Percentiles rank a stretch among this genome's conserved stretches.
phyloP scores from a whole-genome alignment of 1,284 basidiomycete species.

The Vanrija sp. region DNA sequence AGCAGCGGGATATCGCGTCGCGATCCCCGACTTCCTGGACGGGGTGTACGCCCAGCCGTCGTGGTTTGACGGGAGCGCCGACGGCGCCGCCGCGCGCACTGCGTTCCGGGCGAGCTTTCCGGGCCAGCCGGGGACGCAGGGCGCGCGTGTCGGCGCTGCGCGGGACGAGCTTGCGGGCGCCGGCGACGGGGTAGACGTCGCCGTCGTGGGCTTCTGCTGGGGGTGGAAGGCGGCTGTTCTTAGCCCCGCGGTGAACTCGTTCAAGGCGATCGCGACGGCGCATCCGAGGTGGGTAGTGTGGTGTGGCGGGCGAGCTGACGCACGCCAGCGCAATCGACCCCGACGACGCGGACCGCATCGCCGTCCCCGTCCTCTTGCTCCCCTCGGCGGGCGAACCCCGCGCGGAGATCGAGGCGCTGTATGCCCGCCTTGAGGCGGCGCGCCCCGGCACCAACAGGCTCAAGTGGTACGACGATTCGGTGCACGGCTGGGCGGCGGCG shows the following conservation, averaged over 20 bases:
- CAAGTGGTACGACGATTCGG: constrained; percentile 39
- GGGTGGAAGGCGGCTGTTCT: constrained; percentile 38
- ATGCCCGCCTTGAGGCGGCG: constrained; percentile 40
- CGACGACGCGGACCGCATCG: constrained; percentile 45
- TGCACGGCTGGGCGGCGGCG: constrained; percentile 50
- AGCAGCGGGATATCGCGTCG: constrained; percentile 41
- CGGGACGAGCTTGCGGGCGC: constrained; percentile 29
- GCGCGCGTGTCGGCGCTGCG: constrained; percentile 21
- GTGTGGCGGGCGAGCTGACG: constrained; percentile 1
- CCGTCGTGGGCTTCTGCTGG: constrained; percentile 50
- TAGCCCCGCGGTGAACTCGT: constrained; percentile 19
- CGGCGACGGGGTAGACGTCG: constrained; percentile 42
- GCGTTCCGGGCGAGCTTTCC: constrained; percentile 40
- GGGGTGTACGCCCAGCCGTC: constrained; percentile 44
- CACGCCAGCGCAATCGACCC: constrained; percentile 42
- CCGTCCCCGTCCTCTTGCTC: constrained; percentile 47
- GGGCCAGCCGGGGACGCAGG: constrained; percentile 33
- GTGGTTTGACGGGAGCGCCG: constrained; percentile 29
- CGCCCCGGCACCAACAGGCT: constrained; percentile 45
- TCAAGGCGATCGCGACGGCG: constrained; percentile 33
- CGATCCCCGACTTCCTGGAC: constrained; percentile 52
- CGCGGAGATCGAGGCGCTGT: constrained; percentile 36
- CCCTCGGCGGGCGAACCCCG: constrained; percentile 49
- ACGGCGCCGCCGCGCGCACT: constrained; percentile 26
- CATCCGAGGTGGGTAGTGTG: constrained; percentile 34